Conservation (phyloP, 805 yeast genomes). For the Yarrowia sp. region DNA sequence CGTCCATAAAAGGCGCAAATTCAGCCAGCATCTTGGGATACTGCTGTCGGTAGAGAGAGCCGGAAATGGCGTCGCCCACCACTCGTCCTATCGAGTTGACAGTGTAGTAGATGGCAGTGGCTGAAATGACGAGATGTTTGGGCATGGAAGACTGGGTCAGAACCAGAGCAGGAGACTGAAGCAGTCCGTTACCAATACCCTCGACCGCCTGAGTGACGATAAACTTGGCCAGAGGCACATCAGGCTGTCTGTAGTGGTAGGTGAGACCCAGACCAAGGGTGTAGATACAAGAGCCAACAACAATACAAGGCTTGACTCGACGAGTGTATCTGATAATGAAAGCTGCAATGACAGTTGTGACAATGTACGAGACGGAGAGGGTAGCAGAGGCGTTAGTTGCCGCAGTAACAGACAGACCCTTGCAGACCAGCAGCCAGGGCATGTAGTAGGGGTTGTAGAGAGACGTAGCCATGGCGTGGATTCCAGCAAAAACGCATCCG, state of each 20-base stretch:
- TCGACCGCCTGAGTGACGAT: conserved; percentile 61
- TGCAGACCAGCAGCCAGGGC: conserved; percentile 25
- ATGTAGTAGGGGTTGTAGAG: conserved; percentile 25
- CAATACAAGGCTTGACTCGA: conserved; percentile 55
- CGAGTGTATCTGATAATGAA: conserved; percentile 37
- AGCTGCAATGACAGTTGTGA: conserved; percentile 5
- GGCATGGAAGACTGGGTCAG: conserved; percentile 55
- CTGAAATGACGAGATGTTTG: conserved; percentile 63
- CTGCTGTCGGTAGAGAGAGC: conserved; percentile 68
- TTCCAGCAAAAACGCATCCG: conserved; percentile 24
- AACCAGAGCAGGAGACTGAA: conserved; percentile 61
- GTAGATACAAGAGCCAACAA: conserved; percentile 61
- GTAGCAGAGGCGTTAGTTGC: conserved; percentile 20
- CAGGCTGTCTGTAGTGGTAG: conserved; percentile 54
- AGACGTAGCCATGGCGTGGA: conserved; percentile 35
- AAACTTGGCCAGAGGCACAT: conserved; percentile 50
- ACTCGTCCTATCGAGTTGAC: conserved; percentile 61
- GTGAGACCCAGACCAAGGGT: conserved; percentile 58
- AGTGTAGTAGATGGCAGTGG: conserved; percentile 55
- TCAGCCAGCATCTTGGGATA: conserved; percentile 42
- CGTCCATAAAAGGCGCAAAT: conserved; percentile 2
- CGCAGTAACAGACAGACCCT: conserved; percentile 18
- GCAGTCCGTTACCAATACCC: conserved; percentile 73
- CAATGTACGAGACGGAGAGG: conserved; percentile 12
- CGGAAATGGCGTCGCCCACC: conserved; percentile 61